Evolutionary conservation across 1,139 yeast genomes (phyloP).

Genomic region (Candida anutae): DNA sequence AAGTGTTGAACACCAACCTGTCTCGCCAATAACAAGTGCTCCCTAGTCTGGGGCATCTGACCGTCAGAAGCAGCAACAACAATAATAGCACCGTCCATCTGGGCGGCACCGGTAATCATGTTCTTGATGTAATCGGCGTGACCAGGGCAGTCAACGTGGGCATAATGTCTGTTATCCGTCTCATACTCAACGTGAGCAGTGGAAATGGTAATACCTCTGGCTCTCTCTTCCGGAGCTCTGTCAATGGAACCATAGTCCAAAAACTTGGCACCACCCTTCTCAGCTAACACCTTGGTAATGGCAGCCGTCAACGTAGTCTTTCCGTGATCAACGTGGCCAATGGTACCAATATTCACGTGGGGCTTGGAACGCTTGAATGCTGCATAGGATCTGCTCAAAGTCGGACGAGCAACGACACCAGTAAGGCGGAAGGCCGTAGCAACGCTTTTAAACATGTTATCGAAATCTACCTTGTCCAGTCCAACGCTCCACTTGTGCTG

Average conservation of each 20-base stretch:
- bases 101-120: slow-evolving; percentile 99
- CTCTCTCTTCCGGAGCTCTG: slow-evolving; percentile 99
- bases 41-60: slow-evolving; percentile 99
- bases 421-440: slow-evolving; percentile 14
- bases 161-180: slow-evolving; percentile 23
- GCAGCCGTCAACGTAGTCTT: slow-evolving; percentile 98
- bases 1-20: slow-evolving; percentile 98
- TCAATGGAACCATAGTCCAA: slow-evolving; percentile 91
- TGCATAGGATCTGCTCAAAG: slow-evolving; percentile 45
- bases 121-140: slow-evolving; percentile 98
- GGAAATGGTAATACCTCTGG: slow-evolving; percentile 98
- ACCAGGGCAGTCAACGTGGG: slow-evolving; percentile 59
- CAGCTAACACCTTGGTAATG: slow-evolving; percentile 88
- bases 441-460: slow-evolving; percentile 15
- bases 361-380: slow-evolving; percentile 89
- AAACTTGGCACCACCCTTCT: slow-evolving; percentile 86
- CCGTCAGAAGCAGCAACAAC: slow-evolving; percentile 99
- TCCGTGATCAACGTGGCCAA: slow-evolving; percentile 94
- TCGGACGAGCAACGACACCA: slow-evolving; percentile 16
- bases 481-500: no score
- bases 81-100: slow-evolving; percentile 99
- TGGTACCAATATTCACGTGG: slow-evolving; percentile 93
- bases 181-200: slow-evolving; percentile 94
- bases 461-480: no score
- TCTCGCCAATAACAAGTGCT: slow-evolving; percentile 95